Percentiles rank a stretch among this genome's conserved stretches.
Evolutionary conservation across 2,329 filamentous ascomycete genomes (phyloP).

Genomic region (Curvularia sp.): DNA sequence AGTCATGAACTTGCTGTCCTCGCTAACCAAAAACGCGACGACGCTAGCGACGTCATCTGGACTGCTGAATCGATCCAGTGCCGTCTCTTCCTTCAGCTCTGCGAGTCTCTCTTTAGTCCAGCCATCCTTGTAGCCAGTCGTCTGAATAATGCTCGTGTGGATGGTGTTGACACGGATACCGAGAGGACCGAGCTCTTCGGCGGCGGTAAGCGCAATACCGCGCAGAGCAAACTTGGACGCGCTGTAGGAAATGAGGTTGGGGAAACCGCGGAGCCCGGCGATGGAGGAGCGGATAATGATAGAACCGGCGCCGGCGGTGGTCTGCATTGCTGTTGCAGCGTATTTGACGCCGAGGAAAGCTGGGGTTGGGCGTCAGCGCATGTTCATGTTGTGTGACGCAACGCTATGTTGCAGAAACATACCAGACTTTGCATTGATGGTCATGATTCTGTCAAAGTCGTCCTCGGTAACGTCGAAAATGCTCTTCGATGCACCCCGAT

Average conservation of each 20-base stretch:
- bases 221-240: slow-evolving; percentile 49
- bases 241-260: slow-evolving; percentile 48
- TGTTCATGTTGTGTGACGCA: not conserved
- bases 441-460: slow-evolving; percentile 48
- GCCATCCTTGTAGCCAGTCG: slow-evolving; percentile 45
- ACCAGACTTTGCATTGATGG: slow-evolving; percentile 50
- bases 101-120: slow-evolving; percentile 48
- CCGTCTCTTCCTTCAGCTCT: slow-evolving; percentile 43
- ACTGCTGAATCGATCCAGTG: slow-evolving; percentile 47
- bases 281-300: slow-evolving; percentile 52
- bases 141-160: slow-evolving; percentile 50
- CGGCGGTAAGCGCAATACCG: slow-evolving; percentile 50
- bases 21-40: slow-evolving; percentile 49
- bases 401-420: slow-evolving; percentile 7
- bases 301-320: slow-evolving; percentile 43
- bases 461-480: slow-evolving; percentile 49
- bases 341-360: slow-evolving; percentile 51
- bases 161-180: slow-evolving; percentile 53
- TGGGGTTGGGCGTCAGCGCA: slow-evolving; percentile 16
- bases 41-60: slow-evolving; percentile 51
- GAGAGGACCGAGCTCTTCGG: slow-evolving; percentile 48
- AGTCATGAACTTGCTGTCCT: slow-evolving; percentile 51
- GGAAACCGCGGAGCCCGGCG: slow-evolving; percentile 49
- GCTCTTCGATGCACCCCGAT: slow-evolving; percentile 37
- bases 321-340: slow-evolving; percentile 43